Evolutionary conservation across 2,329 filamentous ascomycete species (phyloP).

Genomic region (Leptographium radiaticola): DNA sequence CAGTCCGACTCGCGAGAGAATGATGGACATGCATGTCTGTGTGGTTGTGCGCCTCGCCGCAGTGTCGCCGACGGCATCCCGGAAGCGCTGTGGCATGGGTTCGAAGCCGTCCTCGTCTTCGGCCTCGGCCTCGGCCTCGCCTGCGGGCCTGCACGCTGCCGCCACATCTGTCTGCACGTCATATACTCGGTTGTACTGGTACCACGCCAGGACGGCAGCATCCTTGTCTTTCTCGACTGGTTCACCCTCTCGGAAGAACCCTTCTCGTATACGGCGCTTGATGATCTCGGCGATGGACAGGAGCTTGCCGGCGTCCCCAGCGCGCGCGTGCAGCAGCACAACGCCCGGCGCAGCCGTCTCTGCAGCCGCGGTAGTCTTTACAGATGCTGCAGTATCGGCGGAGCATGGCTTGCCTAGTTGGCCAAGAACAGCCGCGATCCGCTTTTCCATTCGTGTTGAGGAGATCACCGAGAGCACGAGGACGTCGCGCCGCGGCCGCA

Average conservation of each 20-base stretch:
- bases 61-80: slow-evolving; percentile 29
- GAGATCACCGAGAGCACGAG: slow-evolving; percentile 42
- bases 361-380: neutral
- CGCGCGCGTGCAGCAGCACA: slow-evolving; percentile 37
- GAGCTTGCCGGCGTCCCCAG: slow-evolving; percentile 46
- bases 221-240: neutral
- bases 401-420: slow-evolving; percentile 25
- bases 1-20: slow-evolving; percentile 40
- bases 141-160: neutral
- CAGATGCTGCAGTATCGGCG: slow-evolving; percentile 6
- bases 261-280: slow-evolving; percentile 39
- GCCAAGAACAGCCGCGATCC: slow-evolving; percentile 29
- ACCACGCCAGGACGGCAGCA: slow-evolving; percentile 23
- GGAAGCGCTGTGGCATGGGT: slow-evolving; percentile 41
- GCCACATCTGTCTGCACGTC: slow-evolving; percentile 25
- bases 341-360: slow-evolving; percentile 17
- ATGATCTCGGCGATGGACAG: slow-evolving; percentile 55
- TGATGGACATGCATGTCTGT: slow-evolving; percentile 44
- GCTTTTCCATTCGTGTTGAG: slow-evolving; percentile 45
- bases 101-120: slow-evolving; percentile 36
- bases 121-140: slow-evolving; percentile 7
- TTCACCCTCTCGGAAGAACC: slow-evolving; percentile 7
- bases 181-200: slow-evolving; percentile 45
- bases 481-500: slow-evolving; percentile 34
- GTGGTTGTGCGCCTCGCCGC: slow-evolving; percentile 17